Base-by-base conservation (phyloP, 768 basidiomycete species). In the Boletus rufocinnamomeus region DNA sequence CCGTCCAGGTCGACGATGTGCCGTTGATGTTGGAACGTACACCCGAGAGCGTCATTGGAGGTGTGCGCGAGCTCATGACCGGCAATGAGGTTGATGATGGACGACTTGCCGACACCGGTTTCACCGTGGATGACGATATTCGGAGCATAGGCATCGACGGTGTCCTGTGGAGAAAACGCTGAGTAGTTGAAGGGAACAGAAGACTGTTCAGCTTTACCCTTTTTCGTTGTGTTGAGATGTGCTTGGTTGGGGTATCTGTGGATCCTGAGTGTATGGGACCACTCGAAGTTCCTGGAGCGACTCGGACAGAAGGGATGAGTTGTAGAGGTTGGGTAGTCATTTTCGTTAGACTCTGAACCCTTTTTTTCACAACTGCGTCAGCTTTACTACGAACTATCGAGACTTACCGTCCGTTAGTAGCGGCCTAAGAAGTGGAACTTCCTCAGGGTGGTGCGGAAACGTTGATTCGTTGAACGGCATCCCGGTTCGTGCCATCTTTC, bases 71-170 rank as follows among this genome's bases (percentile, higher is more conserved):
- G 10, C 5, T 46, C 34, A n/a, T 13, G 35, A 10, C 49, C 58
- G 1, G 58, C 50, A n/a, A 62, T 55, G 30, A 62, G 34, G 54
- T 62, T 62, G 14, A 60, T 56, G 17, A 62, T 5, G 32, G 61
- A 60, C 6, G 50, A 51, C 19, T 62, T 62, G 1, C 58, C 58
- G 16, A 52, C 58, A 5, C 48, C 46, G 2, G 41, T 9, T 40
- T 59, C 55, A n/a, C 58, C 55, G 30, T 46, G 51, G 8, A 60
- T 48, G 14, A 60, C 21, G 13, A 60, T 44, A 30, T 60, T 60
- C 28, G 56, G 46, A 21, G n/a, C 6, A 23, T 23, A 17, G 17
- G 13, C 17, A n/a, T 32, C 14, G 5, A 14, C 25, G 25, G 10
- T 4, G 10, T 38, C 19, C 50, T 51, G 19, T 10, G 25, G 11